Percentiles rank a stretch among this genome's conserved stretches.
Conservation (phyloP, 176 grass and related monocot genomes). For the barley (Hordeum vulgare) region MorexV3_pseudomolecules_assembly NC_058524.1:393663176-393663675, state of each 20-base stretch:
- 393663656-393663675: no score
- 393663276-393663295: slow-evolving; percentile 74
- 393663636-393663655: no score
- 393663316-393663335: slow-evolving; percentile 65
- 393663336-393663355: slow-evolving; percentile 26
- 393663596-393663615: slow-evolving; percentile 29
- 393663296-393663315: slow-evolving; percentile 72
- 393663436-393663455: not conserved
- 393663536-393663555: no score
- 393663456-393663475: not conserved
- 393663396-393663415: slow-evolving; percentile 32
- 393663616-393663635: not conserved
- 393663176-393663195: slow-evolving; percentile 55
- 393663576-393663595: slow-evolving; percentile 16
- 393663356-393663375: not conserved
- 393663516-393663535: no score
- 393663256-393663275: slow-evolving; percentile 61
- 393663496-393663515: no score
- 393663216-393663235: slow-evolving; percentile 76
- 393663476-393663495: not conserved
- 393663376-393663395: not conserved
- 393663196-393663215: slow-evolving; percentile 25
- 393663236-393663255: slow-evolving; percentile 49
- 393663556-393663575: not conserved
- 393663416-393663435: not conserved